These are phyloP conservation scores for Geotrichum armillariae DNA, from an alignment of 1,139 yeast species.

Conservation along the genomic window DNA sequence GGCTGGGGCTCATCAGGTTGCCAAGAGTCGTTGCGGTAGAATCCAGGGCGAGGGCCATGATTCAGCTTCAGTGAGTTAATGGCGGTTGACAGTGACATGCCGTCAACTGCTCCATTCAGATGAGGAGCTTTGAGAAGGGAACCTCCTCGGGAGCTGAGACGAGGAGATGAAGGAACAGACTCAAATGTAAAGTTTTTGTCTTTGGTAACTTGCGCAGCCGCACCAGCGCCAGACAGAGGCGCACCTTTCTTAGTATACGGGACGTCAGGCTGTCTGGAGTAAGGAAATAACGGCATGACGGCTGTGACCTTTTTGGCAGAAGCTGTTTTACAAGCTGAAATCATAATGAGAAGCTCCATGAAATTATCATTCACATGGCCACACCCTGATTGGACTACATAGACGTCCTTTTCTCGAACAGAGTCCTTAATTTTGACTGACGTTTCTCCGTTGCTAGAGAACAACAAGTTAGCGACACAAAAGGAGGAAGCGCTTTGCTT, in stretches of 20 bases:
- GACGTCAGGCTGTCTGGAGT: constrained; percentile 93
- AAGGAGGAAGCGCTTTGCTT: no score
- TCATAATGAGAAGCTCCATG: constrained; percentile 81
- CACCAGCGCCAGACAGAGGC: constrained; percentile 41
- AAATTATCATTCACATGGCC: constrained; percentile 92
- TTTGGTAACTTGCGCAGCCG: not conserved
- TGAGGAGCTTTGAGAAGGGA: not conserved
- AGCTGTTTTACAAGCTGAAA: constrained; percentile 94
- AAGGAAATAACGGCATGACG: constrained; percentile 91
- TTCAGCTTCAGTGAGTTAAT: constrained; percentile 4
- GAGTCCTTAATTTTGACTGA: constrained; percentile 78
- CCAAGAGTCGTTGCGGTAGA: constrained; percentile 23
- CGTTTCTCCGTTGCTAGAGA: constrained; percentile 77
- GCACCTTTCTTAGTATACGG: constrained; percentile 78
- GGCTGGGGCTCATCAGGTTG: constrained; percentile 24
- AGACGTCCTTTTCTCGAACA: constrained; percentile 92
- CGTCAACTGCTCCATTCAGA: not conserved
- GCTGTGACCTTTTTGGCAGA: constrained; percentile 93
- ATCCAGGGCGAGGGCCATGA: constrained; percentile 11
- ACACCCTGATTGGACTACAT: constrained; percentile 70
- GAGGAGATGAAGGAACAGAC: constrained; percentile 64
- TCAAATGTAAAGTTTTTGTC: constrained; percentile 51
- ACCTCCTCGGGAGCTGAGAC: constrained; percentile 33
- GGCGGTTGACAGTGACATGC: constrained; percentile 5
- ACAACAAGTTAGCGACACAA: not conserved